These are phyloP conservation scores for Tuber aestivum DNA, from an alignment of 495 filamentous ascomycete species.

Conservation along the genomic window DNA sequence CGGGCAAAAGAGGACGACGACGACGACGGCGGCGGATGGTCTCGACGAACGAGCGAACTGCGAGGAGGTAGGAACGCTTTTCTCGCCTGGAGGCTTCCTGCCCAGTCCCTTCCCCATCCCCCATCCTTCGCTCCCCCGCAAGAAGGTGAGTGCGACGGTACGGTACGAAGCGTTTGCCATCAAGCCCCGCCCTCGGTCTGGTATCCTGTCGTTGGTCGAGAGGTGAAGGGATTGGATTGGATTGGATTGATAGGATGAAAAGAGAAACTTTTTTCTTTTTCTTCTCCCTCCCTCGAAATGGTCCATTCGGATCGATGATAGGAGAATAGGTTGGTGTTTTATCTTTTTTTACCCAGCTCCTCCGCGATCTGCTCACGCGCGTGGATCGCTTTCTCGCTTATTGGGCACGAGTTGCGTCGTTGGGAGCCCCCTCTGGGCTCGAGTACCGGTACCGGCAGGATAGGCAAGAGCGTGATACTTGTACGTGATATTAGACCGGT, in stretches of 20 bases:
- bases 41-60: conserved; percentile 17
- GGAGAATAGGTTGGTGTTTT: conserved; percentile 36
- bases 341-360: conserved; percentile 34
- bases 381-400: conserved; percentile 40
- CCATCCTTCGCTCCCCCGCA: background rate
- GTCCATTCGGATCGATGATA: conserved; percentile 33
- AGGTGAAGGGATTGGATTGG: conserved; percentile 5
- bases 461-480: too few relatives aligned
- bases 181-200: background rate
- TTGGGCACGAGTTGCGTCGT: conserved; percentile 18
- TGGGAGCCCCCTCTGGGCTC: background rate
- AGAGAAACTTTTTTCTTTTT: background rate
- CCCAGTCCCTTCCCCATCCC: background rate
- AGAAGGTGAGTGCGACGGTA: background rate
- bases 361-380: conserved; percentile 37
- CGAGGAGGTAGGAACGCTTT: conserved; percentile 24
- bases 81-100: conserved; percentile 16
- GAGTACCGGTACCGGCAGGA: background rate
- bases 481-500: too few relatives aligned
- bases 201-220: background rate
- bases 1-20: background rate
- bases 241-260: conserved; percentile 4
- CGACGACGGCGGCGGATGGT: background rate
- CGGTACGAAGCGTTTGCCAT: conserved; percentile 1
- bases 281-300: conserved; percentile 20